phyloP scores from a whole-genome alignment of 192 early-diverging fungal species.

The Blastocladiella britannica region DNA sequence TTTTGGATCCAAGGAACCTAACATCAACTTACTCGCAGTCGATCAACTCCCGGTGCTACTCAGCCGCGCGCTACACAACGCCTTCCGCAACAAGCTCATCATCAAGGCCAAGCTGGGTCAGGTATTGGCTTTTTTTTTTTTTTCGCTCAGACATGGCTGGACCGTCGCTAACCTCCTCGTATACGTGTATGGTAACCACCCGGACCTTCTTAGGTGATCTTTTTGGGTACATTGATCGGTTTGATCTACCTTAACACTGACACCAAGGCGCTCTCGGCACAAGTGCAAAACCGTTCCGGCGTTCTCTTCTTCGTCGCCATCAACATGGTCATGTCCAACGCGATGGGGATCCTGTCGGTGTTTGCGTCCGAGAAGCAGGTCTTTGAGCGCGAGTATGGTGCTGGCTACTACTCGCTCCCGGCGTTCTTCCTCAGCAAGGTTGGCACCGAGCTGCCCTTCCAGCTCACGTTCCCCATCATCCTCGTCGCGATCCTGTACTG shows the following conservation, averaged over 20 bases:
- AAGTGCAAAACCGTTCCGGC: constrained; percentile 26
- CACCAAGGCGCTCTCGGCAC: constrained; percentile 8
- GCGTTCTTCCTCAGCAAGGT: constrained; percentile 35
- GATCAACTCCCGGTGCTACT: constrained; percentile 22
- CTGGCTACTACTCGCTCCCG: constrained; percentile 29
- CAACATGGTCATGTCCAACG: constrained; percentile 18
- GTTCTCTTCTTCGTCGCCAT: constrained; percentile 27
- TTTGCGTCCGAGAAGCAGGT: constrained; percentile 30
- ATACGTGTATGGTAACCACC: too few species aligned
- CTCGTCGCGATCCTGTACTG: constrained; percentile 25
- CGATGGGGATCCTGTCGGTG: constrained; percentile 22
- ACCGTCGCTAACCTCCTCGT: too few species aligned
- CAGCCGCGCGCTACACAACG: constrained; percentile 16
- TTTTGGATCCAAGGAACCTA: too few species aligned
- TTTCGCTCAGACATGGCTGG: too few species aligned
- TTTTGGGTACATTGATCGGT: constrained; percentile 30
- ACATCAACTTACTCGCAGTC: too few species aligned
- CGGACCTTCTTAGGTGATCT: too few species aligned
- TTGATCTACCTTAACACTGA: constrained; percentile 28
- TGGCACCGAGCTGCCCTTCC: constrained; percentile 27
- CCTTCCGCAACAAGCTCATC: constrained; percentile 27
- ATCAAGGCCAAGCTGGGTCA: constrained; percentile 22
- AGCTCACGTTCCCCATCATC: constrained; percentile 21
- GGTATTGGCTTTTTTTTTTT: too few species aligned
- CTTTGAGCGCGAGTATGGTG: constrained; percentile 30